phyloP scores from a whole-genome alignment of 805 yeast genomes.

The Starmerella potacharoeniae region DNA sequence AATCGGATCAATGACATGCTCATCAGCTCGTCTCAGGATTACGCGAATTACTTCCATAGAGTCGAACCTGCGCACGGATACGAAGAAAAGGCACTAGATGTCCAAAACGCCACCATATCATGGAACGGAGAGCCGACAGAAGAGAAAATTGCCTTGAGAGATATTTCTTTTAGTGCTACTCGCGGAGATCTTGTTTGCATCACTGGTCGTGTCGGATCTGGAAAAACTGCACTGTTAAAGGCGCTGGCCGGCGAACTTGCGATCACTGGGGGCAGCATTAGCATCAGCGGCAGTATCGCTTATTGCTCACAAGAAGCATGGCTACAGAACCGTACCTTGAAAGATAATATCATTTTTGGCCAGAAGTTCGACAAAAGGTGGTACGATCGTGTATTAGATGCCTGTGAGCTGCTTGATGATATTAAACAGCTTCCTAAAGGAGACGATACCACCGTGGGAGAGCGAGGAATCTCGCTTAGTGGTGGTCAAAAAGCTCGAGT shows the following conservation, averaged over 20 bases:
- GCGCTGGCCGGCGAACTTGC: slow-evolving; percentile 67
- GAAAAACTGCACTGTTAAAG: slow-evolving; percentile 70
- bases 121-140: slow-evolving; percentile 46
- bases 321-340: slow-evolving; percentile 84
- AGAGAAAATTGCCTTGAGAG: slow-evolving; percentile 26
- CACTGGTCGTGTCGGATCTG: slow-evolving; percentile 77
- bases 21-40: slow-evolving; percentile 59
- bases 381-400: slow-evolving; percentile 67
- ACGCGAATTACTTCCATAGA: slow-evolving; percentile 47
- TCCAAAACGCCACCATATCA: slow-evolving; percentile 30
- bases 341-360: slow-evolving; percentile 85
- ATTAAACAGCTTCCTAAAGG: slow-evolving; percentile 74
- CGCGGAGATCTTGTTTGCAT: slow-evolving; percentile 72
- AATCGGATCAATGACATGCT: slow-evolving; percentile 61
- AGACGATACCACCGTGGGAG: slow-evolving; percentile 88
- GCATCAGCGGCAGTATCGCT: slow-evolving; percentile 59
- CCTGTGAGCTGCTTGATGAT: slow-evolving; percentile 80
- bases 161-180: slow-evolving; percentile 49
- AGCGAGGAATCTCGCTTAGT: slow-evolving; percentile 88
- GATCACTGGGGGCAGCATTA: slow-evolving; percentile 54
- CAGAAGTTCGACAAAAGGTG: slow-evolving; percentile 70
- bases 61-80: slow-evolving; percentile 39
- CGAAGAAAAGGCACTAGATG: slow-evolving; percentile 47
- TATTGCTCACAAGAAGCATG: slow-evolving; percentile 84
- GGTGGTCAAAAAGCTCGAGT: slow-evolving; percentile 98